Percentiles rank a stretch among this genome's conserved stretches.
phyloP scores from a whole-genome alignment of 495 filamentous ascomycete genomes.

The Tetracladium marchalianum region DNA sequence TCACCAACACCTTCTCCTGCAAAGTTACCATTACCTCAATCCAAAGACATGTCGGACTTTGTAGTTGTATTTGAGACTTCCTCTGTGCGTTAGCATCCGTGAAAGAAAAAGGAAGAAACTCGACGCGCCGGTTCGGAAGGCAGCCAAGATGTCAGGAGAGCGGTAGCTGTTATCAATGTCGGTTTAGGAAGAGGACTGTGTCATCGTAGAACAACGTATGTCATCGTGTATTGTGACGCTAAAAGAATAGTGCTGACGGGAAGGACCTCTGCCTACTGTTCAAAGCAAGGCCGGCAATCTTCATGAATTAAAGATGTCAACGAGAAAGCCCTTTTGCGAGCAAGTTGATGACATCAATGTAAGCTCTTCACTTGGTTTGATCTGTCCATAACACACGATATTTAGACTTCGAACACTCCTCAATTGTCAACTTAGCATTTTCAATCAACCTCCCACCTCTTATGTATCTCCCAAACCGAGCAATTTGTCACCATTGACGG shows the following conservation, averaged over 20 bases:
- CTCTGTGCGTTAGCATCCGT: slow-evolving; percentile 10
- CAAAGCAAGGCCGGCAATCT: slow-evolving; percentile 8
- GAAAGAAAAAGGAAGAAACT: slow-evolving; percentile 8
- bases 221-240: not conserved
- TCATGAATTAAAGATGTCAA: slow-evolving; percentile 13
- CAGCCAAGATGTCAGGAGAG: slow-evolving; percentile 12
- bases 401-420: slow-evolving; percentile 11
- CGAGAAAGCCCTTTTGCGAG: slow-evolving; percentile 13
- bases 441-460: not conserved
- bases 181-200: slow-evolving; percentile 14
- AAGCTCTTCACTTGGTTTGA: not conserved
- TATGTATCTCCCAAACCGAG: not conserved
- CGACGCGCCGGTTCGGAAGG: slow-evolving; percentile 10
- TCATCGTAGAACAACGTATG: not conserved
- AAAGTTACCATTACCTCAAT: not conserved
- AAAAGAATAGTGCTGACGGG: slow-evolving; percentile 9
- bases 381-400: not conserved
- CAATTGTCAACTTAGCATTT: slow-evolving; percentile 6
- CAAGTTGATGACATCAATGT: slow-evolving; percentile 13
- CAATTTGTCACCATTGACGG: slow-evolving; percentile 9
- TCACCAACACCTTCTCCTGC: not conserved
- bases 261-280: slow-evolving; percentile 7
- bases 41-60: slow-evolving; percentile 2
- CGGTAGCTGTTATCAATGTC: slow-evolving; percentile 13
- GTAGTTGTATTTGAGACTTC: slow-evolving; percentile 12